These are phyloP conservation scores for Coniochaeta sp. DNA, from an alignment of 2,329 filamentous ascomycete genomes.

Conservation along the genomic window DNA sequence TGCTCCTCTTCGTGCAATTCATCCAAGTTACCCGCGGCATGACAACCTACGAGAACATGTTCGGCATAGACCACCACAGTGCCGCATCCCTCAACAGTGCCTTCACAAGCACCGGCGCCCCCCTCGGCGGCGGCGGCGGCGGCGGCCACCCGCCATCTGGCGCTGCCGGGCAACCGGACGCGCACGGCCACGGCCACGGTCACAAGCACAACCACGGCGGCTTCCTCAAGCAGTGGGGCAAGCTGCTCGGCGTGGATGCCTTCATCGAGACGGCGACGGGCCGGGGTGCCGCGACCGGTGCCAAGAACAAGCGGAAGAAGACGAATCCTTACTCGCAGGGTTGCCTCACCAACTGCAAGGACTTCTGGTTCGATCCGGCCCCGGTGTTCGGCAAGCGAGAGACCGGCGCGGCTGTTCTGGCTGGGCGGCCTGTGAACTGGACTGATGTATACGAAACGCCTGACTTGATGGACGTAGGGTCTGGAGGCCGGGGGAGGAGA, in stretches of 20 bases:
- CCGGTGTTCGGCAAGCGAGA: constrained; percentile 71
- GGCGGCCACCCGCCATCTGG: constrained; percentile 50
- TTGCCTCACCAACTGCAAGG: constrained; percentile 79
- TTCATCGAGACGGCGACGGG: constrained; percentile 91
- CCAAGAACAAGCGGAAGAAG: constrained; percentile 46
- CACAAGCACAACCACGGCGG: constrained; percentile 39
- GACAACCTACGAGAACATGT: constrained; percentile 97
- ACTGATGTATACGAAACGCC: constrained; percentile 84
- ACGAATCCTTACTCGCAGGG: constrained; percentile 83
- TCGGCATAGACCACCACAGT: constrained; percentile 58
- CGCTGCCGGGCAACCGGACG: constrained; percentile 38
- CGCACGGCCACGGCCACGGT: constrained; percentile 27
- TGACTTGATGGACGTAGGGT: constrained; percentile 51
- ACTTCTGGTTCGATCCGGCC: constrained; percentile 92
- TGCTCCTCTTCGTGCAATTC: constrained; percentile 91
- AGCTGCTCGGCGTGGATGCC: constrained; percentile 81
- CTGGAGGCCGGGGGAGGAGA: constrained; percentile 23
- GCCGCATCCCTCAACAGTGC: constrained; percentile 57
- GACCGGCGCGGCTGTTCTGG: constrained; percentile 67
- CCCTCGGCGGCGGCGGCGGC: constrained; percentile 57
- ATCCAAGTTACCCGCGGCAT: constrained; percentile 86
- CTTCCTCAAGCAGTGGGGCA: constrained; percentile 71
- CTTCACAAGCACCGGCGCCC: constrained; percentile 70
- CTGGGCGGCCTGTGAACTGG: constrained; percentile 77
- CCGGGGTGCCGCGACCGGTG: constrained; percentile 56